These are phyloP conservation scores for Periglandula ipomoeae DNA, from an alignment of 2,329 filamentous ascomycete species.

Conservation along the genomic window DNA sequence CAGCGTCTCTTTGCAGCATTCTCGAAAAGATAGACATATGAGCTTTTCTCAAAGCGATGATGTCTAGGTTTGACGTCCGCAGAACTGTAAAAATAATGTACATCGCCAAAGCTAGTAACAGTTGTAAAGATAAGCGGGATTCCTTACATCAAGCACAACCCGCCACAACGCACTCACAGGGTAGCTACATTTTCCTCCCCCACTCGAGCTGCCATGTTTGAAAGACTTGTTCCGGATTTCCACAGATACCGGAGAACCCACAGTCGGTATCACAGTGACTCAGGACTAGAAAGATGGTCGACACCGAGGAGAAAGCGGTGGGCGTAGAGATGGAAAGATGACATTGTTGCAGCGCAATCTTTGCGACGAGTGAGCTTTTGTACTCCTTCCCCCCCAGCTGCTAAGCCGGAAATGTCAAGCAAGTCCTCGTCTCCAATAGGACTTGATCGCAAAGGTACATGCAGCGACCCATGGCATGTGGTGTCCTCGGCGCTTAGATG, in stretches of 20 bases:
- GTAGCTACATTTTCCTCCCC: conserved; percentile 44
- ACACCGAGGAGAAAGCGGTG: conserved; percentile 1
- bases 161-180: conserved; percentile 31
- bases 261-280: neutral
- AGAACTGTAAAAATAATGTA: conserved; percentile 72
- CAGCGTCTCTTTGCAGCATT: conserved; percentile 57
- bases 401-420: neutral
- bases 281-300: neutral
- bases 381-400: neutral
- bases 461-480: neutral
- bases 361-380: conserved; percentile 1
- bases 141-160: neutral
- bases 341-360: neutral
- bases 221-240: neutral
- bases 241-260: neutral
- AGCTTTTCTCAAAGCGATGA: conserved; percentile 71
- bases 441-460: neutral
- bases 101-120: conserved; percentile 56
- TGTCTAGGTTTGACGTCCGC: conserved; percentile 60
- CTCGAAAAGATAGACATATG: conserved; percentile 74
- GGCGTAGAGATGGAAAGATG: neutral
- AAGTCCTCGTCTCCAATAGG: neutral
- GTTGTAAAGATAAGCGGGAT: neutral
- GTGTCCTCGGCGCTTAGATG: conserved; percentile 5
- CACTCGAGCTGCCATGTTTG: conserved; percentile 35